A percentile compares a stretch with the other conserved stretches of the same genome.
Conservation (phyloP, 2,329 filamentous ascomycete genomes). For the Colletotrichum trifolii region DNA sequence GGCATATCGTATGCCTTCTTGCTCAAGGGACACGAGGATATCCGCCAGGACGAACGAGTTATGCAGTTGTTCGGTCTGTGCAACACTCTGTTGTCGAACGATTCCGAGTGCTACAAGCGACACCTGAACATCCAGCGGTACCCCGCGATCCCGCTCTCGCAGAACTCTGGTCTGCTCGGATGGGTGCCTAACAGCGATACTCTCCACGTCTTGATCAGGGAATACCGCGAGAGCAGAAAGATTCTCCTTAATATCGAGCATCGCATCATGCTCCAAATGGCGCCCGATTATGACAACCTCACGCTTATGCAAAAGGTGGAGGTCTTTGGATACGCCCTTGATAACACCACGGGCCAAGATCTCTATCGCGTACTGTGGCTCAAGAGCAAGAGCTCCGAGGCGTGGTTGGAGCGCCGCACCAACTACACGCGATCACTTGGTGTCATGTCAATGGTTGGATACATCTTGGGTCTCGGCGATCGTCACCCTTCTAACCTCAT, state of each 20-base stretch:
- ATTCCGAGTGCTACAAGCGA: constrained; percentile 96
- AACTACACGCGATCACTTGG: constrained; percentile 97
- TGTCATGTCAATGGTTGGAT: constrained; percentile 99
- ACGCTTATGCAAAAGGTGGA: constrained; percentile 99
- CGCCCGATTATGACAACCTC: constrained; percentile 97
- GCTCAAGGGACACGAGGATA: constrained; percentile 99
- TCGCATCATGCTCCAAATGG: constrained; percentile 99
- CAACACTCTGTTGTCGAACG: constrained; percentile 93
- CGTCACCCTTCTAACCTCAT: constrained; percentile 98
- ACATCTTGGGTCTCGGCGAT: constrained; percentile 96
- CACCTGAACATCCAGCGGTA: constrained; percentile 97
- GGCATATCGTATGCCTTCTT: constrained; percentile 88
- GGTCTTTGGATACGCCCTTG: constrained; percentile 97
- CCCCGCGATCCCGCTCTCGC: constrained; percentile 95
- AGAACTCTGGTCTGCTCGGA: constrained; percentile 92
- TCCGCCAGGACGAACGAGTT: constrained; percentile 97
- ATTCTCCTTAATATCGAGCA: constrained; percentile 99
- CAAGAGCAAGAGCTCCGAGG: constrained; percentile 97
- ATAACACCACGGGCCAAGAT: constrained; percentile 99
- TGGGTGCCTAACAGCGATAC: constrained; percentile 99
- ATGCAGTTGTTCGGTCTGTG: constrained; percentile 99
- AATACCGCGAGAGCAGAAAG: constrained; percentile 96
- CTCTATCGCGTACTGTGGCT: constrained; percentile 98
- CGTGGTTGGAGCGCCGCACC: constrained; percentile 97
- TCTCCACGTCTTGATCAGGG: constrained; percentile 93